A percentile compares a stretch with the other conserved stretches of the same genome.
Conservation (phyloP, 2,329 filamentous ascomycete genomes). For the Cryphonectria parasitica region DNA sequence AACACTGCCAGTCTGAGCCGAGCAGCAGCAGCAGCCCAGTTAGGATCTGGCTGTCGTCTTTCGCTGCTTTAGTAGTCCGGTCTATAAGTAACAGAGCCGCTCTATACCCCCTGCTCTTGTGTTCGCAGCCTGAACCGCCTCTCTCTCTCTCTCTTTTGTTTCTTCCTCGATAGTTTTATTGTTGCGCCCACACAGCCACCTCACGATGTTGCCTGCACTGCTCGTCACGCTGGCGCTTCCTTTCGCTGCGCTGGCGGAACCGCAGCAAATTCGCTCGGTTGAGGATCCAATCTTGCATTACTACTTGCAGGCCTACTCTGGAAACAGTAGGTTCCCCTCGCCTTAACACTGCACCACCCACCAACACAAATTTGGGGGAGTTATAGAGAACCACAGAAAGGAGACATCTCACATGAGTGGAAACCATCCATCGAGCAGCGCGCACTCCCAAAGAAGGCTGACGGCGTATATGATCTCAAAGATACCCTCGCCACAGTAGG, state of each 20-base stretch:
- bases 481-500: conserved; percentile 53
- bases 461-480: conserved; percentile 27
- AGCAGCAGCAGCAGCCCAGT: background rate
- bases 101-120: background rate
- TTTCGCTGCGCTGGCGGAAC: conserved; percentile 39
- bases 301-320: conserved; percentile 53
- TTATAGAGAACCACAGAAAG: too few relatives aligned
- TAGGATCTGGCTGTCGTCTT: background rate
- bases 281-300: conserved; percentile 55
- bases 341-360: background rate
- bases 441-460: background rate
- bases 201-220: conserved; percentile 13
- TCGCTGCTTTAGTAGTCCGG: background rate
- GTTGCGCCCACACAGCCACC: background rate
- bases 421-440: too few relatives aligned
- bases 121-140: background rate
- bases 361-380: too few relatives aligned
- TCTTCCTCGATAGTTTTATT: background rate
- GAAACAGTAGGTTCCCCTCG: conserved; percentile 40
- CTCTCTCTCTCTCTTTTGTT: background rate
- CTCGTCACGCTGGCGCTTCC: conserved; percentile 2
- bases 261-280: conserved; percentile 55
- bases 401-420: too few relatives aligned
- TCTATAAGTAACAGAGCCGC: background rate
- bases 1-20: background rate